Evolutionary conservation across 2,329 filamentous ascomycete genomes (phyloP).

Genomic region (Colletotrichum sidae): DNA sequence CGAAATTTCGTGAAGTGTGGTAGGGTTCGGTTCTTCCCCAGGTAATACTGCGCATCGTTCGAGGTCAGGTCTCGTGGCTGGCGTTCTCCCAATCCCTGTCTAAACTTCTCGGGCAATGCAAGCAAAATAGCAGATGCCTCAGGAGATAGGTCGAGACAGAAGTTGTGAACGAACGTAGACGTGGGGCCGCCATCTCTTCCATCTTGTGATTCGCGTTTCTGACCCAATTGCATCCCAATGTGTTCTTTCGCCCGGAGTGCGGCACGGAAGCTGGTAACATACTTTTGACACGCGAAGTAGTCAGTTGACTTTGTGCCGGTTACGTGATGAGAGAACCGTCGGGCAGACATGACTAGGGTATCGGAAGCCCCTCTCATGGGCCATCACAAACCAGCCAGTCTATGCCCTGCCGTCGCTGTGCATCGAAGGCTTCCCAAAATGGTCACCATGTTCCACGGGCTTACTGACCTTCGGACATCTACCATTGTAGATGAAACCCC

Average conservation of each 20-base stretch:
- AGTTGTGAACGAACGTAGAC: slow-evolving; percentile 18
- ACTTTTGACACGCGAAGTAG: slow-evolving; percentile 3
- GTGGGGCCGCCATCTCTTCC: slow-evolving; percentile 3
- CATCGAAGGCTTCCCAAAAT: neutral
- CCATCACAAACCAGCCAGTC: neutral
- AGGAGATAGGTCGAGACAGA: slow-evolving; percentile 19
- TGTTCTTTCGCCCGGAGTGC: slow-evolving; percentile 5
- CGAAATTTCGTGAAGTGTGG: slow-evolving; percentile 37
- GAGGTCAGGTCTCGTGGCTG: slow-evolving; percentile 15
- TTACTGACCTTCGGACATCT: neutral
- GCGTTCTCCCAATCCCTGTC: slow-evolving; percentile 13
- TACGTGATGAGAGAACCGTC: slow-evolving; percentile 1
- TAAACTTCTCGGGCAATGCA: slow-evolving; percentile 16
- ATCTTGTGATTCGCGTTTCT: slow-evolving; percentile 23
- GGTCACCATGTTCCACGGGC: neutral
- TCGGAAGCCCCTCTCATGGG: neutral
- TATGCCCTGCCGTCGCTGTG: neutral
- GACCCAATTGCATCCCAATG: slow-evolving; percentile 1
- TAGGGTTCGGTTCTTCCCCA: slow-evolving; percentile 4
- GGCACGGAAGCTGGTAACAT: slow-evolving; percentile 10
- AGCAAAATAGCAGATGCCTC: slow-evolving; percentile 13
- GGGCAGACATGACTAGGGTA: neutral
- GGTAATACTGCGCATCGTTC: neutral
- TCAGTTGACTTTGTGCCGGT: slow-evolving; percentile 21
- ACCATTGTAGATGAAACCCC: neutral